A percentile compares a stretch with the other conserved stretches of the same genome.
These are phyloP conservation scores for Nissolia schottii DNA, from an alignment of 306 rosid species.

Conservation along the genomic window DNA sequence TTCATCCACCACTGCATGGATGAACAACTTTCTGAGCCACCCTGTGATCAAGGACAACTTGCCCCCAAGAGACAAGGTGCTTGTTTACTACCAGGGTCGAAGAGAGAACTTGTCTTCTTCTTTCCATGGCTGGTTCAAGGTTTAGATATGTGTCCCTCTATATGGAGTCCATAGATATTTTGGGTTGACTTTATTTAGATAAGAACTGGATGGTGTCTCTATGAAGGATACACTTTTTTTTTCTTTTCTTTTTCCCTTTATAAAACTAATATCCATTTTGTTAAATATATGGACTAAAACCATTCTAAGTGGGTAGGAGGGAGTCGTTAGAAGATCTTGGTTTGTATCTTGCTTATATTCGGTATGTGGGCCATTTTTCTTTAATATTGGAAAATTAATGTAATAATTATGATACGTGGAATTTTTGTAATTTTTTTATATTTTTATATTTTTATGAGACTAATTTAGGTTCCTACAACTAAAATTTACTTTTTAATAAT, in stretches of 20 bases:
- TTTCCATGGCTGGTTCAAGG: background rate
- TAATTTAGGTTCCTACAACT: no score
- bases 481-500: no score
- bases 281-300: background rate
- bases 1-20: slow-evolving; percentile 34
- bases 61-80: slow-evolving; percentile 40
- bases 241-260: no score
- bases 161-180: background rate
- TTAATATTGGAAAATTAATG: no score
- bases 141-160: background rate
- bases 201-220: background rate
- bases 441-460: no score
- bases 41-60: slow-evolving; percentile 37
- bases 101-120: slow-evolving; percentile 6
- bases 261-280: background rate
- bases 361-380: no score
- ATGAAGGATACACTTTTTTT: no score
- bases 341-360: background rate
- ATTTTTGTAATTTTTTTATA: no score
- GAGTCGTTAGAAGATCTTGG: background rate
- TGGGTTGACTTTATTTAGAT: no score
- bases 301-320: background rate
- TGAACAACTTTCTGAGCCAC: slow-evolving; percentile 27
- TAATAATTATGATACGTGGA: no score
- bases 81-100: slow-evolving; percentile 26